A percentile compares a stretch with the other conserved stretches of the same genome.
phyloP scores from a whole-genome alignment of 225 moss, liverwort and hornwort genomes.

The Physcomitrium patens region DNA sequence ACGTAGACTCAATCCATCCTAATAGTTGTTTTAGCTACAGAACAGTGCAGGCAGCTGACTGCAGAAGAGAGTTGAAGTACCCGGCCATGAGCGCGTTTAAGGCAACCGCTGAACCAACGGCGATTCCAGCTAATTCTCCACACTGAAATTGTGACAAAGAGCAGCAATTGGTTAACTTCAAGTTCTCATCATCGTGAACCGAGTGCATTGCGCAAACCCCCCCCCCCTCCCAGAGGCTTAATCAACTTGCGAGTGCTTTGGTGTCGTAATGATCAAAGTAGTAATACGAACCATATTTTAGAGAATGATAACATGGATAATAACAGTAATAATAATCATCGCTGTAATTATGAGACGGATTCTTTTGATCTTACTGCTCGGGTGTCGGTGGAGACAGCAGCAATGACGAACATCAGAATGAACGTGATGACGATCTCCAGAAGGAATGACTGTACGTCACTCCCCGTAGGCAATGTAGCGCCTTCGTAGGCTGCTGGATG shows the following conservation, averaged over 20 bases:
- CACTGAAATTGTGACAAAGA: slow-evolving; percentile 40
- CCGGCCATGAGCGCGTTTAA: slow-evolving; percentile 81
- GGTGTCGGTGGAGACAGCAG: slow-evolving; percentile 79
- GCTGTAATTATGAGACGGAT: not conserved
- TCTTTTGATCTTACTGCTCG: slow-evolving; percentile 57
- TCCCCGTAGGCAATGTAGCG: slow-evolving; percentile 60
- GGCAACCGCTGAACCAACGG: slow-evolving; percentile 72
- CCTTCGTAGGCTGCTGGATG: slow-evolving; percentile 59
- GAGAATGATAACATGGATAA: no score
- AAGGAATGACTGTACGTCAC: slow-evolving; percentile 54
- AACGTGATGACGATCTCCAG: slow-evolving; percentile 82
- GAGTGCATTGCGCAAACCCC: no score
- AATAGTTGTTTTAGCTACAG: no score
- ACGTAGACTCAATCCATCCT: no score
- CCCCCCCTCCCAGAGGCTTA: no score
- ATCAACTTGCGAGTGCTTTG: no score
- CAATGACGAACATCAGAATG: slow-evolving; percentile 89
- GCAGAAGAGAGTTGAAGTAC: slow-evolving; percentile 34
- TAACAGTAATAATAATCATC: no score
- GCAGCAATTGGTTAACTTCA: not conserved
- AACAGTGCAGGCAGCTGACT: no score
- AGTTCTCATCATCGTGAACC: no score
- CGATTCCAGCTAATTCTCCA: slow-evolving; percentile 89
- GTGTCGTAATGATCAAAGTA: no score
- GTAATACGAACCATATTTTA: no score